Conservation (phyloP, 306 rosid species). For the Cicer yamashitae region DNA sequence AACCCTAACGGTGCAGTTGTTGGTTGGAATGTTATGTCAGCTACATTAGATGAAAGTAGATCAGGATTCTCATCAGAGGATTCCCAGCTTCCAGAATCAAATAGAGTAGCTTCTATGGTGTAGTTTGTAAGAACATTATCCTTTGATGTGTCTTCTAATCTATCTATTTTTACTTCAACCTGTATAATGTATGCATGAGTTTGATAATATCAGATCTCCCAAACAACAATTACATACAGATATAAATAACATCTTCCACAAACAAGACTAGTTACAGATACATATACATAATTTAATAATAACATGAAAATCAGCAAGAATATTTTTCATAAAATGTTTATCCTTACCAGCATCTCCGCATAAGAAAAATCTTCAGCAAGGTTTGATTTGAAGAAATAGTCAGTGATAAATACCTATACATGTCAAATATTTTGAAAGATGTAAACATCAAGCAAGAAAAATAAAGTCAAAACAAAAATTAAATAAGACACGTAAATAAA, state of each 20-base stretch:
- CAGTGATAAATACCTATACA: constrained; percentile 76
- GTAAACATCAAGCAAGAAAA: constrained; percentile 30
- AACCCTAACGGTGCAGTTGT: constrained; percentile 59
- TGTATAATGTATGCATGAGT: constrained; percentile 46
- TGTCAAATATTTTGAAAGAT: constrained; percentile 38
- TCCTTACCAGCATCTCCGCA: constrained; percentile 79
- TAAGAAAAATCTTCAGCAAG: constrained; percentile 74
- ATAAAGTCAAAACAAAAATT: constrained; percentile 15
- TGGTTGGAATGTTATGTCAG: constrained; percentile 63
- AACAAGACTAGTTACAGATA: constrained; percentile 14
- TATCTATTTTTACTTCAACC: constrained; percentile 92
- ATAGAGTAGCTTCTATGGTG: constrained; percentile 73
- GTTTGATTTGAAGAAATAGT: constrained; percentile 85
- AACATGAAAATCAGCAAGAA: constrained; percentile 26
- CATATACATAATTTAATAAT: constrained; percentile 18
- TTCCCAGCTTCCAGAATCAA: constrained; percentile 69
- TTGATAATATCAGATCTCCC: constrained; percentile 28
- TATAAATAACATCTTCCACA: constrained; percentile 3
- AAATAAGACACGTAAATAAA: neutral
- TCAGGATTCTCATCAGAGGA: constrained; percentile 56
- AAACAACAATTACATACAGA: constrained; percentile 30
- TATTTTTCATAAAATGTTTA: constrained; percentile 12
- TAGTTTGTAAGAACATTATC: constrained; percentile 63
- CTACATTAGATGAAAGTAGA: constrained; percentile 72
- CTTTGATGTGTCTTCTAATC: constrained; percentile 64